phyloP scores from a whole-genome alignment of 1,284 basidiomycete genomes.

The Papiliotrema terrestris region DNA sequence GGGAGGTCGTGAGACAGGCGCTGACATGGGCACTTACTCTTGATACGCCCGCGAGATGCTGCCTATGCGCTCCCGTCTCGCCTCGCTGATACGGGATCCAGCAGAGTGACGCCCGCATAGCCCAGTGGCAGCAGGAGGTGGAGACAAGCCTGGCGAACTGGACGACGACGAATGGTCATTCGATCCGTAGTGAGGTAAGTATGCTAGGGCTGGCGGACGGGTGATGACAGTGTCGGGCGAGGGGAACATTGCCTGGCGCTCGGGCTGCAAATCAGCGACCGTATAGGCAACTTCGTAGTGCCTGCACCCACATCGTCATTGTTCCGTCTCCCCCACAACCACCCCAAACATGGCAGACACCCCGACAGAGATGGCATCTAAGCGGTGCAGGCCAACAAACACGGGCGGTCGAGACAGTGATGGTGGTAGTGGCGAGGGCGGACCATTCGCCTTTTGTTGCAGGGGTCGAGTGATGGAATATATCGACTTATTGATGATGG shows the following conservation, averaged over 20 bases:
- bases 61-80: conserved; percentile 3
- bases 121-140: background rate
- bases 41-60: conserved; percentile 8
- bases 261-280: background rate
- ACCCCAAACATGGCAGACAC: too few relatives aligned
- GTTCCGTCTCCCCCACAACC: too few relatives aligned
- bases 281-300: too few relatives aligned
- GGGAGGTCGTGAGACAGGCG: background rate
- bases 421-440: too few relatives aligned
- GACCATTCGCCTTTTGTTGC: too few relatives aligned
- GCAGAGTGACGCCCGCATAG: background rate
- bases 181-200: background rate
- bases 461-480: too few relatives aligned
- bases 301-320: too few relatives aligned
- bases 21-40: background rate
- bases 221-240: conserved; percentile 7
- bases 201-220: conserved; percentile 1
- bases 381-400: too few relatives aligned
- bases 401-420: too few relatives aligned
- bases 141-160: background rate
- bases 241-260: conserved; percentile 5
- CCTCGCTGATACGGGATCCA: background rate
- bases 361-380: too few relatives aligned
- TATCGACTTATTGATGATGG: too few relatives aligned
- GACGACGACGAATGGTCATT: background rate